Evolutionary conservation across 352 stramenopile species (phyloP).

Genomic region (Phytophthora fragariaefolia): DNA sequence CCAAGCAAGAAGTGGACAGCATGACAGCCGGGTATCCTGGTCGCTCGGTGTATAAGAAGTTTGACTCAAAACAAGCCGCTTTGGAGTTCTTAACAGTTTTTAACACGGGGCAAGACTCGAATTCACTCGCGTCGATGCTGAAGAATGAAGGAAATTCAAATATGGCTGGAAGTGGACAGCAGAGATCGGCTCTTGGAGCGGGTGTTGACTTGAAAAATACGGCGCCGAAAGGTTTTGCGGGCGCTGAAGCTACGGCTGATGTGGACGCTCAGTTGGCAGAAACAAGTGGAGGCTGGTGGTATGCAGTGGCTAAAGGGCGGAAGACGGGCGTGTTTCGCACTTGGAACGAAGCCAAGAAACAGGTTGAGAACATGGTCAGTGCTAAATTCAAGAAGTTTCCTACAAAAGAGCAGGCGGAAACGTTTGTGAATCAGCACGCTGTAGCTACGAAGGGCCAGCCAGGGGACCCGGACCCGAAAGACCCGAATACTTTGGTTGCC

Average conservation of each 20-base stretch:
- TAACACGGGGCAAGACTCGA: neutral
- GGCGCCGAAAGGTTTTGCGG: conserved; percentile 1
- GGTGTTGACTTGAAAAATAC: conserved; percentile 3
- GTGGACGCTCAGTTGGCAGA: conserved; percentile 9
- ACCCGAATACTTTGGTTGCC: conserved; percentile 62
- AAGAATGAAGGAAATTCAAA: conserved; percentile 5
- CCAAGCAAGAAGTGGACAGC: conserved; percentile 34
- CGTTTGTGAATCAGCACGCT: conserved; percentile 52
- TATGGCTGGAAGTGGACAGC: neutral
- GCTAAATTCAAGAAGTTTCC: conserved; percentile 67
- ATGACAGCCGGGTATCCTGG: conserved; percentile 30
- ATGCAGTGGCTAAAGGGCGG: conserved; percentile 61
- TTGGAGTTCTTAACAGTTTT: conserved; percentile 17
- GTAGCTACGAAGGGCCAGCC: conserved; percentile 5
- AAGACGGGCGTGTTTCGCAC: conserved; percentile 61
- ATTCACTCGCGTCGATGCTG: conserved; percentile 8
- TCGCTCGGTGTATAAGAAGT: conserved; percentile 21
- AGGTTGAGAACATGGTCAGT: conserved; percentile 59
- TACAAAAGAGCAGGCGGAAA: conserved; percentile 52
- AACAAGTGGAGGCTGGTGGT: conserved; percentile 34
- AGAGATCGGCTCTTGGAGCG: neutral
- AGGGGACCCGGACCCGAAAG: conserved; percentile 51
- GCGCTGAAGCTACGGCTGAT: conserved; percentile 3
- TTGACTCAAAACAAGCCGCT: conserved; percentile 24
- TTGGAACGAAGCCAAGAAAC: conserved; percentile 60